Percentiles rank a stretch among this genome's conserved stretches.
Conservation (phyloP, 2,329 filamentous ascomycete genomes). For the Penicillium olsonii region DNA sequence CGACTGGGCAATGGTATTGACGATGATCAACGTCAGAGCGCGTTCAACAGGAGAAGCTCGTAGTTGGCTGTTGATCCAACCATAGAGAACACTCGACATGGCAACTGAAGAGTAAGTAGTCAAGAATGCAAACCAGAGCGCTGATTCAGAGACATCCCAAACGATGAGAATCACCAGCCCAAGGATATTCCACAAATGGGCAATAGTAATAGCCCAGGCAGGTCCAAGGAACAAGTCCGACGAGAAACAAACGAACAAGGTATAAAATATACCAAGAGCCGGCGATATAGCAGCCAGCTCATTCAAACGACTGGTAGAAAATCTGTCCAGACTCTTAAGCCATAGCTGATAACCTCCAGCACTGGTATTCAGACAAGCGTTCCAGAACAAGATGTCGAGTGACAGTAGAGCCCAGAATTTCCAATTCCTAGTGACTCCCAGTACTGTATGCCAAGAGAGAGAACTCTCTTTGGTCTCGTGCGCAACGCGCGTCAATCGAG, state of each 20-base stretch:
- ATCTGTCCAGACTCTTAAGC: constrained; percentile 58
- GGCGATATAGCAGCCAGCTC: constrained; percentile 56
- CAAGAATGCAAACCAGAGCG: constrained; percentile 57
- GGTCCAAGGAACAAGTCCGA: constrained; percentile 57
- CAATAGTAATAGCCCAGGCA: constrained; percentile 57
- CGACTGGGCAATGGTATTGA: constrained; percentile 57
- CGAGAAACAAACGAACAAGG: constrained; percentile 55
- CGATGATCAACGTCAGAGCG: constrained; percentile 52
- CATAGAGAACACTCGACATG: constrained; percentile 58
- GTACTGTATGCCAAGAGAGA: constrained; percentile 32
- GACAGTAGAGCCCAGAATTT: constrained; percentile 55
- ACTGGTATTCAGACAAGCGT: constrained; percentile 50
- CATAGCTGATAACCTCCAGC: constrained; percentile 58
- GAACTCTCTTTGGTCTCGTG: constrained; percentile 35
- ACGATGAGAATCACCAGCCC: constrained; percentile 56
- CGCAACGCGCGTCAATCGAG: constrained; percentile 49
- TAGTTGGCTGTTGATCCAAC: constrained; percentile 57
- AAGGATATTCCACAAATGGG: constrained; percentile 54
- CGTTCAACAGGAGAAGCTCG: constrained; percentile 45
- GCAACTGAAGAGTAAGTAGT: constrained; percentile 53
- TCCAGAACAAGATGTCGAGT: constrained; percentile 60
- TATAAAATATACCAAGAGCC: constrained; percentile 59
- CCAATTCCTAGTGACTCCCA: constrained; percentile 43
- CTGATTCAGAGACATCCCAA: constrained; percentile 58
- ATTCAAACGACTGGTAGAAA: constrained; percentile 51